Base-by-base conservation (phyloP, 2,329 filamentous ascomycete genomes). In the Aureobasidium subglaciale region DNA sequence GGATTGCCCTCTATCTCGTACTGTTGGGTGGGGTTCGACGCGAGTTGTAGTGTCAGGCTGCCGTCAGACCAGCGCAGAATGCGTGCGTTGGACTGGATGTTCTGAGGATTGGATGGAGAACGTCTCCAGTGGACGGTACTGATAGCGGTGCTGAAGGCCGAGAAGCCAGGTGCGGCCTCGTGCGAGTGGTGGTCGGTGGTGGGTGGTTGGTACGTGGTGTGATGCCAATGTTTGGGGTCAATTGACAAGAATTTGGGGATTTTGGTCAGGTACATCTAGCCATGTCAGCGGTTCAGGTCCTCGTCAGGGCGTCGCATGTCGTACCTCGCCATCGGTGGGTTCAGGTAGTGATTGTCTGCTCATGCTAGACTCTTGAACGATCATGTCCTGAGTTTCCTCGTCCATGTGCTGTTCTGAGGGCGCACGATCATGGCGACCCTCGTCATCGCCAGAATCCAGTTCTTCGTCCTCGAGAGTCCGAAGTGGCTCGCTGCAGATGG, bases 11-110 rank as follows among this genome's bases (percentile, higher is more conserved):
- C 78, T 42, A 91, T 78, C 64, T 90, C 86, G 73, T 86, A 91
- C 64, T 91, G 87, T 60, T 85, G 83, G 32, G 71, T 75, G 1
- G 82, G 80, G 34, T 82, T 78, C 58, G 82, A 83, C 13, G 87
- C 88, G 22, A 91, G 76, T n/a, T 86, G 82, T 22, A 92, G 74
- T 10, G 87, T 90, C 15, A 88, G 74, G 4, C 85, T 89, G 25
- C 88, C 88, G 65, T 92, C 88, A 59, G 84, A 89, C 88, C 88
- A 92, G 62, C 81, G 81, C 65, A 88, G 82, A 27, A 92, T 73
- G 59, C 85, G 80, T 2, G 88, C 81, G 66, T 92, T 92, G 65
- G 87, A 90, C 66, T 87, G 82, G 11, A 90, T 75, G 59, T 83
- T 74, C 46, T 80, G 78, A 1, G 82, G 85, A 56, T 84, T 73